These are phyloP conservation scores for Backusella australiensis DNA, from an alignment of 192 early-diverging fungal genomes.

Conservation along the genomic window DNA sequence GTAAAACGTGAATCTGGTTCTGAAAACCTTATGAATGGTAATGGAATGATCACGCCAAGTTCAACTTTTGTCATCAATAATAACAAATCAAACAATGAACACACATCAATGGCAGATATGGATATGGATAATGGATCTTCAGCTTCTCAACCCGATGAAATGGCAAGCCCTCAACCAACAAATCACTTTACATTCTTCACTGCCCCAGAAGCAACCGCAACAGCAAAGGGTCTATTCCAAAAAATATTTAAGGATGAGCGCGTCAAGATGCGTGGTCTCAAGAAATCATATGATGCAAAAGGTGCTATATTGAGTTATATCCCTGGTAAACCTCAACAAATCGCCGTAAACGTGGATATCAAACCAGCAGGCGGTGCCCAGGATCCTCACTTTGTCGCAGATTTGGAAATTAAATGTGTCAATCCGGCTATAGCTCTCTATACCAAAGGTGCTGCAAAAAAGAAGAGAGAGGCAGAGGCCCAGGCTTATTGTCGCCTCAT, in stretches of 20 bases:
- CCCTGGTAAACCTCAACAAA: neutral
- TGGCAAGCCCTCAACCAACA: neutral
- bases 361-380: neutral
- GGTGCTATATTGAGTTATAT: neutral
- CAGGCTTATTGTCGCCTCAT: neutral
- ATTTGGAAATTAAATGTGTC: neutral
- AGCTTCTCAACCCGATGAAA: neutral
- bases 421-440: neutral
- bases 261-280: neutral
- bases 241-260: neutral
- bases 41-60: neutral
- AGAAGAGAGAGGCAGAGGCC: neutral
- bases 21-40: neutral
- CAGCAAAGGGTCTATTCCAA: neutral
- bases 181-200: neutral
- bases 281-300: slow-evolving; percentile 2
- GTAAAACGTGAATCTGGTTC: neutral
- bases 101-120: neutral
- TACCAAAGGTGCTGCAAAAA: neutral
- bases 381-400: neutral
- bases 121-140: neutral
- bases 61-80: neutral
- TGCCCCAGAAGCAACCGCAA: neutral
- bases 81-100: neutral
- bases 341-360: neutral